Evolutionary conservation across 2,329 filamentous ascomycete genomes (phyloP).

Genomic region (Fusarium sterilihyphosum): DNA sequence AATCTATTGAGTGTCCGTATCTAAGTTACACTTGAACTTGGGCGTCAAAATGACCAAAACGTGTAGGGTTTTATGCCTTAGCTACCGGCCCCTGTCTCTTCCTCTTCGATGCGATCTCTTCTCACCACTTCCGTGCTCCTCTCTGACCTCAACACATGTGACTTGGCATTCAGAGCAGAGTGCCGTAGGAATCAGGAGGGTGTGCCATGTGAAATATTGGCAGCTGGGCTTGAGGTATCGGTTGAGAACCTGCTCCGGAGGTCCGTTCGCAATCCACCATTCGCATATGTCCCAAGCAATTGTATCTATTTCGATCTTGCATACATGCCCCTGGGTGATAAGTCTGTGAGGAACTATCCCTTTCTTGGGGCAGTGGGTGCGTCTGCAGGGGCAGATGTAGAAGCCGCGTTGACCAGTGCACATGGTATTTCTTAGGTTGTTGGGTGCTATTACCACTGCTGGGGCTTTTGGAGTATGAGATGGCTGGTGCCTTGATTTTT

Average conservation of each 20-base stretch:
- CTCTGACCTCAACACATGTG: conserved; percentile 18
- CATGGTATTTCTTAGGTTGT: conserved; percentile 18
- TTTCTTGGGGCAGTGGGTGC: conserved; percentile 31
- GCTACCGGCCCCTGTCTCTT: neutral
- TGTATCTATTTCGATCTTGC: conserved; percentile 34
- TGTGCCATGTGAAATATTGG: conserved; percentile 35
- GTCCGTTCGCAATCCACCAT: conserved; percentile 42
- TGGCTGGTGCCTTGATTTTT: neutral
- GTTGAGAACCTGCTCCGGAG: conserved; percentile 42
- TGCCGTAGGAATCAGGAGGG: conserved; percentile 21
- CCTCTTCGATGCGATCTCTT: conserved; percentile 1
- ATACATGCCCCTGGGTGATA: conserved; percentile 35
- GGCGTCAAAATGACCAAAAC: neutral
- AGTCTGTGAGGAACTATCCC: conserved; percentile 27
- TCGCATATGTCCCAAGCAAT: conserved; percentile 41
- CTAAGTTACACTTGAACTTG: neutral
- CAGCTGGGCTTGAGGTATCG: conserved; percentile 42
- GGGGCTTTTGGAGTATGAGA: neutral
- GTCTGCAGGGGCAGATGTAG: conserved; percentile 40
- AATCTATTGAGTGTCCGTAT: neutral
- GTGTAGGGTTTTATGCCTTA: neutral
- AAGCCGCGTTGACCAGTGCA: conserved; percentile 42
- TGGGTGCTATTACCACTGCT: neutral
- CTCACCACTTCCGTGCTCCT: neutral
- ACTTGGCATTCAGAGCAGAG: conserved; percentile 30